Evolutionary conservation across 2,329 filamentous ascomycete genomes (phyloP), one percentile per base, ranked within the genome.

Genomic region (Aspergillus cejpii): DNA sequence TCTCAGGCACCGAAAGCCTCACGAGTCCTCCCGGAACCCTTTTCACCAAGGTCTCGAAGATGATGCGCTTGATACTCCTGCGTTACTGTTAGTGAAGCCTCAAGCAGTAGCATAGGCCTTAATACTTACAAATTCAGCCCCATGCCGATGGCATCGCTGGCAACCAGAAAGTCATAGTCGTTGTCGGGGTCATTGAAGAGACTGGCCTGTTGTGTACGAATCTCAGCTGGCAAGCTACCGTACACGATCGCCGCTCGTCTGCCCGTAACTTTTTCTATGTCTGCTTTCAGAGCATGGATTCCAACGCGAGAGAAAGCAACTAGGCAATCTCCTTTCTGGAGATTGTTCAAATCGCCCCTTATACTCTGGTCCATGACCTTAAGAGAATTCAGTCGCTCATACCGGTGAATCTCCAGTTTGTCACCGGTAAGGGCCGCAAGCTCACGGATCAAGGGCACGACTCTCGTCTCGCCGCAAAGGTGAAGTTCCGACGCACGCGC

Each of bases 91-190:
- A 34, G 17, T 15, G 17, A 34, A 20, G 15, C 7, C 7, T 8
- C 17, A 34, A 31, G n/a, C 15, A 2, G 17, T 3, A 33, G 5
- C 31, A 26, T 6, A 8, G 20, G 7, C 11, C n/a, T 14, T 14
- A 19, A 8, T 20, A 43, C 74, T 67, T 82, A 89, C 64, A 98
- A 69, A 60, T 98, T 98, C 17, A 98, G 72, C 1, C 94, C 92
- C 91, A 98, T 97, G 28, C 92, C 92, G 50, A 98, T 91, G 37
- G 92, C 92, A 67, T 96, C 89, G 56, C 88, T 96, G 6, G 94
- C 92, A 20, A 92, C 90, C 5, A 98, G 74, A 56, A 83, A 94
- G 63, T 98, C 92, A 62, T 96, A 98, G 48, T 96, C 90, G 62
- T 94, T 98, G 61, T 94, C 69, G 0, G 89, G 90, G 52, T 97